Evolutionary conservation across 1,284 basidiomycete genomes (phyloP), one percentile per base, ranked within the genome.

Genomic region (Papiliotrema fonsecae): DNA sequence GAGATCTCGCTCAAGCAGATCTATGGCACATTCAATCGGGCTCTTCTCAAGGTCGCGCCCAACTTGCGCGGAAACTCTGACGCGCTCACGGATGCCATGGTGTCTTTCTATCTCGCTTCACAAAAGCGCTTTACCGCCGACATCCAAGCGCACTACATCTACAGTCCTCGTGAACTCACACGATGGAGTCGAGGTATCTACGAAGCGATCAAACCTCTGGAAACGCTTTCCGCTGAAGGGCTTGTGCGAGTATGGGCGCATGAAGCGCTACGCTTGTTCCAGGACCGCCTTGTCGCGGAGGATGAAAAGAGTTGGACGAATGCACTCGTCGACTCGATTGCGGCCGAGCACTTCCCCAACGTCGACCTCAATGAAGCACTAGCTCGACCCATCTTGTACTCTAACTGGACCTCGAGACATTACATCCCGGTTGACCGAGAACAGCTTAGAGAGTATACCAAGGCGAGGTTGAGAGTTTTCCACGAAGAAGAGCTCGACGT

Each of bases 401-500:
- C 92, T 4, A 97, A 98, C 71, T 98, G 96, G 96, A 96, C 94
- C 1, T 93, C 93, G n/a, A 91, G 93, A 75, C 79, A 97, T 70
- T 97, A 97, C 70, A 84, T 96, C 50, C 85, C 92, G 3, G 94
- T 99, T 41, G 90, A 96, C 56, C 82, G 96, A 47, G 94, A 96
- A 63, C 79, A 83, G 35, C 82, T 99, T 10, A 84, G 96, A 42
- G 93, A 97, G 64, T 98, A 97, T 70, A 96, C 91, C 21, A 97
- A 96, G 73, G 93, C 96, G 26, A 84, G 97, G 35, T 79, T 99
- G 31, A 84, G 87, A 16, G 87, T 97, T 7, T 97, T 94, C 76
- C 93, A 97, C 64, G 93, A 97, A 71, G 93, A 97, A 74, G 96
- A 99, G 73, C 77, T 99, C 47, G 97, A 99, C 59, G 93, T 97